Conservation (phyloP, 2,329 filamentous ascomycete species). For the Pestalotiopsis sp. region DNA sequence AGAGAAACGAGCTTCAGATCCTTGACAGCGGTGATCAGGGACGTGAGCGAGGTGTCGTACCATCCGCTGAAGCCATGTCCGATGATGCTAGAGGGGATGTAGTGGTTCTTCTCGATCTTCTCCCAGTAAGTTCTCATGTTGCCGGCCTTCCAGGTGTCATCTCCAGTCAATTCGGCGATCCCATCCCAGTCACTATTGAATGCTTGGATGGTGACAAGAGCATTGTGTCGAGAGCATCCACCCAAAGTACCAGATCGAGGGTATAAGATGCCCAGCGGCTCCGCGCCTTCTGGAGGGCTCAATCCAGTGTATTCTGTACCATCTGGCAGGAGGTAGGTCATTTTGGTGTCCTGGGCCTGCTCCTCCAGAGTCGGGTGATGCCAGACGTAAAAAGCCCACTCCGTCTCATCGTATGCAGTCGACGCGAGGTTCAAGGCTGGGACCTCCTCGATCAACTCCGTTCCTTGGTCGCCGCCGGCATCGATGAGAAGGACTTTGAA, state of each 20-base stretch:
- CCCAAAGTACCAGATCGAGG: conserved; percentile 48
- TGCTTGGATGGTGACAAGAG: conserved; percentile 59
- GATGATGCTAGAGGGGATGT: conserved; percentile 33
- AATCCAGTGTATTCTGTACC: conserved; percentile 39
- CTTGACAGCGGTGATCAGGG: conserved; percentile 46
- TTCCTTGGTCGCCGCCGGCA: conserved; percentile 53
- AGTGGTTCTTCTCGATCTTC: conserved; percentile 13
- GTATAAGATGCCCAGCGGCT: conserved; percentile 46
- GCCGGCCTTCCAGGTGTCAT: conserved; percentile 10
- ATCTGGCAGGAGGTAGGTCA: conserved; percentile 45
- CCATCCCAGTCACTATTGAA: conserved; percentile 59
- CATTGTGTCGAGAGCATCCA: conserved; percentile 60
- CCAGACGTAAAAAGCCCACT: conserved; percentile 59
- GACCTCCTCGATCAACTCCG: conserved; percentile 42
- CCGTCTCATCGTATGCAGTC: conserved; percentile 43
- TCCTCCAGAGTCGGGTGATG: conserved; percentile 54
- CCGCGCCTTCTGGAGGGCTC: conserved; percentile 39
- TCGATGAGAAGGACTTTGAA: conserved; percentile 57
- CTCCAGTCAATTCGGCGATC: conserved; percentile 9
- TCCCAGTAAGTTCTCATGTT: conserved; percentile 5
- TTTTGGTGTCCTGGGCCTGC: conserved; percentile 52
- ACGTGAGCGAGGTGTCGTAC: conserved; percentile 50
- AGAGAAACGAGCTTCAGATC: conserved; percentile 50
- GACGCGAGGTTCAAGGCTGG: conserved; percentile 44
- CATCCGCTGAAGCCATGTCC: conserved; percentile 61